Conservation (phyloP, 2,329 filamentous ascomycete species). For the Chrysosporium queenslandicum region DNA sequence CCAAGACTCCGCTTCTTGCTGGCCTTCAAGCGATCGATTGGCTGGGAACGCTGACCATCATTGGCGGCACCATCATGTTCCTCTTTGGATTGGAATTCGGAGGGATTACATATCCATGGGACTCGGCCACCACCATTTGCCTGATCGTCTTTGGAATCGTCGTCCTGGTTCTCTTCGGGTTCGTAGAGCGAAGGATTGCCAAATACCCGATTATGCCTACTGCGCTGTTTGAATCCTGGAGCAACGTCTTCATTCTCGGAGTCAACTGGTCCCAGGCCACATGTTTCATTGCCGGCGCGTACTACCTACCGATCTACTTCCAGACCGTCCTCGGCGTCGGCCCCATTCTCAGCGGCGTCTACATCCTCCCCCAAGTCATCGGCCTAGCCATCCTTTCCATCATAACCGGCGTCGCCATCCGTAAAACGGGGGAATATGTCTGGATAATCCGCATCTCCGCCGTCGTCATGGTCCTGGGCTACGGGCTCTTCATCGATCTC, state of each 20-base stretch:
- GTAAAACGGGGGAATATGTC: slow-evolving; percentile 60
- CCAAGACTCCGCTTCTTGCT: slow-evolving; percentile 47
- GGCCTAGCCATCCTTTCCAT: slow-evolving; percentile 56
- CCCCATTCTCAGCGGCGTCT: slow-evolving; percentile 63
- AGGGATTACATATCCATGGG: slow-evolving; percentile 65
- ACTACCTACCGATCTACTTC: slow-evolving; percentile 79
- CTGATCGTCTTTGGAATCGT: slow-evolving; percentile 64
- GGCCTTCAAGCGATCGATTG: slow-evolving; percentile 55
- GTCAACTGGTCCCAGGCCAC: slow-evolving; percentile 64
- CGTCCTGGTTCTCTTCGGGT: slow-evolving; percentile 54
- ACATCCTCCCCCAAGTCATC: slow-evolving; percentile 60
- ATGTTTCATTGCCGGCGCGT: slow-evolving; percentile 66
- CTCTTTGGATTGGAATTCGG: slow-evolving; percentile 79
- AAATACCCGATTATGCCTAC: slow-evolving; percentile 70
- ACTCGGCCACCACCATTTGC: slow-evolving; percentile 63
- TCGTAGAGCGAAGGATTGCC: slow-evolving; percentile 64
- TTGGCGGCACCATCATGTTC: slow-evolving; percentile 74
- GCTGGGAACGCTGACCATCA: slow-evolving; percentile 53
- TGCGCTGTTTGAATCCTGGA: slow-evolving; percentile 55
- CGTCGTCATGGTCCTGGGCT: slow-evolving; percentile 52
- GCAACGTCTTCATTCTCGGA: slow-evolving; percentile 55
- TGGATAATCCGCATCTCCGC: slow-evolving; percentile 52
- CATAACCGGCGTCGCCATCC: slow-evolving; percentile 56
- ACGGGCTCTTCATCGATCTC: slow-evolving; percentile 54
- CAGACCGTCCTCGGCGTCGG: slow-evolving; percentile 61